A percentile compares a stretch with the other conserved stretches of the same genome.
phyloP scores from a whole-genome alignment of 495 filamentous ascomycete genomes.

The Rostrohypoxylon terebratum region DNA sequence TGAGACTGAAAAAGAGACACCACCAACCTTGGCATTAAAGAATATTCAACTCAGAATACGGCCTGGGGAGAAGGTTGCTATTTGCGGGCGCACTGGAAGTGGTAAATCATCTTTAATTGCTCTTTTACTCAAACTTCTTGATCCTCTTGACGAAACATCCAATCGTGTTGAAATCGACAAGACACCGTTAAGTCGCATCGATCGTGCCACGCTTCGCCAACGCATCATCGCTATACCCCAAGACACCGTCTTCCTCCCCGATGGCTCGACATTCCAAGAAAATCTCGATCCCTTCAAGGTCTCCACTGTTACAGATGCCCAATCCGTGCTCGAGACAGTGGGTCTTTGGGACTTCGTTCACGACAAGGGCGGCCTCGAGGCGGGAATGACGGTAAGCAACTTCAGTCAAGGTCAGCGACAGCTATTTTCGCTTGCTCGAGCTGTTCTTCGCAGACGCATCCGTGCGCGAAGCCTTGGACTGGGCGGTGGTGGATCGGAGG shows the following conservation, averaged over 20 bases:
- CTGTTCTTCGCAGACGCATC: constrained; percentile 61
- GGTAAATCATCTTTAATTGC: constrained; percentile 54
- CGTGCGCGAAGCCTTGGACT: constrained; percentile 36
- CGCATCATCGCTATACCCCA: constrained; percentile 56
- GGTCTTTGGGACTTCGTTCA: constrained; percentile 61
- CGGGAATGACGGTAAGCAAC: constrained; percentile 61
- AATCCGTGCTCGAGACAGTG: constrained; percentile 61
- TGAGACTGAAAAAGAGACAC: constrained; percentile 10
- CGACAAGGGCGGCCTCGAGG: constrained; percentile 64
- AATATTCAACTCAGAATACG: constrained; percentile 47
- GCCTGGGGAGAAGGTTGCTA: constrained; percentile 52
- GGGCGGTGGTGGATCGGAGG: constrained; percentile 26
- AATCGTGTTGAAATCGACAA: constrained; percentile 45
- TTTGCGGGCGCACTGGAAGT: constrained; percentile 56
- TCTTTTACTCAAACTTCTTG: constrained; percentile 53
- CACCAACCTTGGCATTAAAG: constrained; percentile 35
- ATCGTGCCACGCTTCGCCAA: constrained; percentile 41
- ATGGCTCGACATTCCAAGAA: constrained; percentile 51
- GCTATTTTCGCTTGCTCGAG: constrained; percentile 72
- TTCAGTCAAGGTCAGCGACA: constrained; percentile 74
- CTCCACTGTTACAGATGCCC: constrained; percentile 54
- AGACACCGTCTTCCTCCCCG: constrained; percentile 59
- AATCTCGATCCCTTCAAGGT: constrained; percentile 59
- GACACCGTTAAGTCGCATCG: constrained; percentile 44
- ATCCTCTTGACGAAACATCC: constrained; percentile 33